Conservation (phyloP, 1,284 basidiomycete genomes). For the Phellopilus nigrolimitatus region DNA sequence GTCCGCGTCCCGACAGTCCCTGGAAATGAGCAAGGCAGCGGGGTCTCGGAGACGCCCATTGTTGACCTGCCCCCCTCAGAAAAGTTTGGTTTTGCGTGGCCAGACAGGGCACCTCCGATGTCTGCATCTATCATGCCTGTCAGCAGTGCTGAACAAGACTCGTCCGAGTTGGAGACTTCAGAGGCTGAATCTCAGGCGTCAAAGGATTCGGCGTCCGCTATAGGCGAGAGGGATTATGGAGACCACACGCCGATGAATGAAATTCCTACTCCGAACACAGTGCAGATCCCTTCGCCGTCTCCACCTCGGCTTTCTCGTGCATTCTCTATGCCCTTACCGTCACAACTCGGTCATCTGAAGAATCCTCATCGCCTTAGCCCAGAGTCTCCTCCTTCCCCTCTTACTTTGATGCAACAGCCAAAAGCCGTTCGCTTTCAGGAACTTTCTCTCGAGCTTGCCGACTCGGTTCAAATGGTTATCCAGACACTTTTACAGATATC, state of each 20-base stretch:
- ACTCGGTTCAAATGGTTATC: conserved; percentile 81
- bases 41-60: conserved; percentile 30
- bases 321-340: conserved; percentile 66
- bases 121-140: conserved; percentile 32
- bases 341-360: conserved; percentile 60
- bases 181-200: conserved; percentile 19
- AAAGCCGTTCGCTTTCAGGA: conserved; percentile 49
- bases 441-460: conserved; percentile 77
- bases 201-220: neutral
- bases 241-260: conserved; percentile 17
- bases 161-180: conserved; percentile 13
- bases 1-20: conserved; percentile 35
- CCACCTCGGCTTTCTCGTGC: conserved; percentile 58
- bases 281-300: conserved; percentile 22
- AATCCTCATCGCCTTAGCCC: conserved; percentile 49
- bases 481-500: conserved; percentile 86
- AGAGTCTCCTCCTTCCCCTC: conserved; percentile 20
- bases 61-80: conserved; percentile 38
- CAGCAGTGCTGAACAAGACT: conserved; percentile 31
- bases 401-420: conserved; percentile 25
- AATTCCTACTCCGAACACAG: conserved; percentile 3
- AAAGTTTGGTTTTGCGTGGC: conserved; percentile 50
- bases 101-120: conserved; percentile 34
- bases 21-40: conserved; percentile 29
- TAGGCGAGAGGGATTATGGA: conserved; percentile 5